These are phyloP conservation scores for Trichoderma pleuroti DNA, from an alignment of 2,329 filamentous ascomycete species.

Conservation along the genomic window DNA sequence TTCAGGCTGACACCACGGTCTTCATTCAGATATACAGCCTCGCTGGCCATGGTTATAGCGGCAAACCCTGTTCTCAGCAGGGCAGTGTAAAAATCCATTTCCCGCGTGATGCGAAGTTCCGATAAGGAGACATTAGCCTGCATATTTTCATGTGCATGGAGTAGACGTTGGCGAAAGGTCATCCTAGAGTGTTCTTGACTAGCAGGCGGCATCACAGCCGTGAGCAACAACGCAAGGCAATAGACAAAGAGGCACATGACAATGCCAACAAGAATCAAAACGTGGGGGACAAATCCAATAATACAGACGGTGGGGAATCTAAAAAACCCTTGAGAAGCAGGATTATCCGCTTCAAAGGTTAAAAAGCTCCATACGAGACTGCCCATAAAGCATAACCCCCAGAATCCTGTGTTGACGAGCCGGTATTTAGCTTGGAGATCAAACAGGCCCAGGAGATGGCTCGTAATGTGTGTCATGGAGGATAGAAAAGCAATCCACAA, in stretches of 20 bases:
- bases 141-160: conserved; percentile 78
- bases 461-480: conserved; percentile 81
- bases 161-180: conserved; percentile 58
- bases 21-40: conserved; percentile 94
- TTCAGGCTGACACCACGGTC: conserved; percentile 71
- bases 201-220: conserved; percentile 47
- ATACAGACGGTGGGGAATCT: conserved; percentile 93
- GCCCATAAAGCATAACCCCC: conserved; percentile 85
- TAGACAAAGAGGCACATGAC: conserved; percentile 74
- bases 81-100: conserved; percentile 95
- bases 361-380: conserved; percentile 76
- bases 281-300: conserved; percentile 88
- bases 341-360: conserved; percentile 58
- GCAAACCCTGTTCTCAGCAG: conserved; percentile 83
- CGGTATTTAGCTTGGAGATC: conserved; percentile 75
- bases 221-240: conserved; percentile 68
- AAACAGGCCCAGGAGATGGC: conserved; percentile 76
- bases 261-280: conserved; percentile 82
- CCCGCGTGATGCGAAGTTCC: conserved; percentile 73
- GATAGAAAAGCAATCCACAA: conserved; percentile 85
- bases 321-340: conserved; percentile 63
- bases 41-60: conserved; percentile 86
- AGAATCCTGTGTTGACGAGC: conserved; percentile 83
- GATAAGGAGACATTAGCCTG: conserved; percentile 86
- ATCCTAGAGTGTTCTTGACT: conserved; percentile 30